These are phyloP conservation scores for Verticillium albo-atrum DNA, from an alignment of 2,329 filamentous ascomycete genomes.

Conservation along the genomic window DNA sequence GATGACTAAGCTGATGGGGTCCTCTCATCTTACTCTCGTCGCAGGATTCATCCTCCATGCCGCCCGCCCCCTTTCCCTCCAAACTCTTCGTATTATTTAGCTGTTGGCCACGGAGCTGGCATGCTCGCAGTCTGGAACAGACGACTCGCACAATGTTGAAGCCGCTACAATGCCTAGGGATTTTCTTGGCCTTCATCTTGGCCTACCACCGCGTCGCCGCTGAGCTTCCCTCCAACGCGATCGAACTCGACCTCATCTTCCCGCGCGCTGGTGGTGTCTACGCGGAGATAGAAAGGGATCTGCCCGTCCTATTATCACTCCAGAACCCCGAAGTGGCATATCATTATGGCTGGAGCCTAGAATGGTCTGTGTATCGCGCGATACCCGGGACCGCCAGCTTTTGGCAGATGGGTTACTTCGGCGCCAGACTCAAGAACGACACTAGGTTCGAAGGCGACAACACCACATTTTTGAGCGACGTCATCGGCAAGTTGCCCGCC, in stretches of 20 bases:
- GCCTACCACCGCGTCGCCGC: background rate
- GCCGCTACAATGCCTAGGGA: background rate
- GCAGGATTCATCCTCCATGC: background rate
- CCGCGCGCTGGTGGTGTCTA: slow-evolving; percentile 9
- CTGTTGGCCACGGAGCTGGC: no score
- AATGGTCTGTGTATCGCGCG: slow-evolving; percentile 10
- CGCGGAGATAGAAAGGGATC: slow-evolving; percentile 6
- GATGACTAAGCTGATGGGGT: background rate
- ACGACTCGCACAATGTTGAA: background rate
- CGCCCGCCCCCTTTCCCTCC: no score
- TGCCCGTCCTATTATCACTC: slow-evolving; percentile 9
- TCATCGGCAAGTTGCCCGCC: slow-evolving; percentile 4
- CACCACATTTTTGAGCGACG: background rate
- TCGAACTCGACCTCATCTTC: slow-evolving; percentile 12
- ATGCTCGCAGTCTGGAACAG: no score
- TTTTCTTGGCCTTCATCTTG: background rate
- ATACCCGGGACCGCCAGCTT: background rate
- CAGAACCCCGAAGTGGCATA: slow-evolving; percentile 11
- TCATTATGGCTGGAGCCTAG: slow-evolving; percentile 10
- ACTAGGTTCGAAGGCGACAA: slow-evolving; percentile 6
- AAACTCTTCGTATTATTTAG: no score
- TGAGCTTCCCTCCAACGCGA: slow-evolving; percentile 9
- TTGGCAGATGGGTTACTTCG: slow-evolving; percentile 1
- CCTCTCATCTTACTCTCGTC: background rate
- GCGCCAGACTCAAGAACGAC: slow-evolving; percentile 7